phyloP scores from a whole-genome alignment of 805 yeast genomes.

The Ogataea kodamae region DNA sequence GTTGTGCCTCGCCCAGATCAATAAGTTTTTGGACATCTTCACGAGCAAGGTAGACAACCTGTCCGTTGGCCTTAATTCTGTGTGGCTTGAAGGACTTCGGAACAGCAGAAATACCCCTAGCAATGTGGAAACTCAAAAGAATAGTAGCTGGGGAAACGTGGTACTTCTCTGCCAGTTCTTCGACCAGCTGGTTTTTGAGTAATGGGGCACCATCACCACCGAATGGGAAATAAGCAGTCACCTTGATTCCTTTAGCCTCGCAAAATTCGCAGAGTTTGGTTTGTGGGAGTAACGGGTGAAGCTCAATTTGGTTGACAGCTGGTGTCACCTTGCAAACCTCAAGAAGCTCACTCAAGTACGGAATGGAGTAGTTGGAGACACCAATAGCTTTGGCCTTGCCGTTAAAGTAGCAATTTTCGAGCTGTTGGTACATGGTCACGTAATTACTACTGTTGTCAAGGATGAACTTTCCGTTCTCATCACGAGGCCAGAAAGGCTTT shows the following conservation, averaged over 20 bases:
- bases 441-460: constrained; percentile 41
- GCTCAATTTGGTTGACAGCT: constrained; percentile 42
- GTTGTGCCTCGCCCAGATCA: constrained; percentile 11
- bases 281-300: constrained; percentile 42
- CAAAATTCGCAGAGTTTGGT: constrained; percentile 32
- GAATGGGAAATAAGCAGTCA: constrained; percentile 43
- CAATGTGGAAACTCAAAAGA: constrained; percentile 36
- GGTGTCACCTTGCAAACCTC: constrained; percentile 37
- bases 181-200: constrained; percentile 30
- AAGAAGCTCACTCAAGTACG: constrained; percentile 33
- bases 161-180: constrained; percentile 52
- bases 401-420: constrained; percentile 65
- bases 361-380: constrained; percentile 37
- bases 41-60: constrained; percentile 33
- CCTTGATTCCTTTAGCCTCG: constrained; percentile 28
- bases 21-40: constrained; percentile 31
- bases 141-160: constrained; percentile 48
- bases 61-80: constrained; percentile 34
- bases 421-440: constrained; percentile 60
- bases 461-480: constrained; percentile 24
- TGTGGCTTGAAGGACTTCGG: constrained; percentile 40
- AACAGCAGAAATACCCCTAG: constrained; percentile 32
- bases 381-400: constrained; percentile 44
- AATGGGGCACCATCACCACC: constrained; percentile 42
- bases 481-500: constrained; percentile 25